Base-by-base conservation (phyloP, 2,329 filamentous ascomycete genomes). In the Purpureocillium takamizusanense region DNA sequence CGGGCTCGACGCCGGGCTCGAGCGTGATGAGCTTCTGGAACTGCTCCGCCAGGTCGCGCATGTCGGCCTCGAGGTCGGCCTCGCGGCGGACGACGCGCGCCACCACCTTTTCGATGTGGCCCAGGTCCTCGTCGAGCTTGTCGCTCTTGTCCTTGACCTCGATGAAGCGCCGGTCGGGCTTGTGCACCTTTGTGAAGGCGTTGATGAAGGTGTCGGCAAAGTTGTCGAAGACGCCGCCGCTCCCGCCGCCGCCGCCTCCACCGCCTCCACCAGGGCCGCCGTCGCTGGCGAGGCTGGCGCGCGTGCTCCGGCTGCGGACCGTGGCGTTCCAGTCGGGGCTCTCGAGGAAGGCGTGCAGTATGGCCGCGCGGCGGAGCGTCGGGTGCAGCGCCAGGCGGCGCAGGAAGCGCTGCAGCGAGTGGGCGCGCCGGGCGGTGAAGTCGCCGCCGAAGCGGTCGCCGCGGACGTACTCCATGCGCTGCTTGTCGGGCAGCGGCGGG, bases 391-490 rank as follows among this genome's bases (percentile, higher is more conserved):
- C 80, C 40, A 95, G 70, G 4, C 92, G 84, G 53, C 83, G 78
- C 33, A 98, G 74, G 59, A 98, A 98, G 37, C 92, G 84, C 62
- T 94, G 83, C 37, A 98, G 73, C 4, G 89, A 95, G 68, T 89
- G 84, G 36, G 87, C 88, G 49, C 92, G 80, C 27, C 92, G 81
- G 33, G 79, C 72, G 27, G 88, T 98, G 59, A 98, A 98, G 63
- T 97, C 92, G 36, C 82, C 65, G 8, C 89, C 88, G 62, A 98
- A 98, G 46, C 92, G 83, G 67, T 97, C 90, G 50, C 92, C 92
- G 28, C 89, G 85, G 37, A 97, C 92, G 57, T 97, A 97, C 56
- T 95, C 88, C 86, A 98, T 95, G 65, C 94, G 94, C 70, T 97
- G 90, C 72, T 97, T 98, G 65, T 97, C 92, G 38, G 92, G 92